These are phyloP conservation scores for Cryptococcus floricola DNA, from an alignment of 1,284 basidiomycete genomes.

Conservation along the genomic window DNA sequence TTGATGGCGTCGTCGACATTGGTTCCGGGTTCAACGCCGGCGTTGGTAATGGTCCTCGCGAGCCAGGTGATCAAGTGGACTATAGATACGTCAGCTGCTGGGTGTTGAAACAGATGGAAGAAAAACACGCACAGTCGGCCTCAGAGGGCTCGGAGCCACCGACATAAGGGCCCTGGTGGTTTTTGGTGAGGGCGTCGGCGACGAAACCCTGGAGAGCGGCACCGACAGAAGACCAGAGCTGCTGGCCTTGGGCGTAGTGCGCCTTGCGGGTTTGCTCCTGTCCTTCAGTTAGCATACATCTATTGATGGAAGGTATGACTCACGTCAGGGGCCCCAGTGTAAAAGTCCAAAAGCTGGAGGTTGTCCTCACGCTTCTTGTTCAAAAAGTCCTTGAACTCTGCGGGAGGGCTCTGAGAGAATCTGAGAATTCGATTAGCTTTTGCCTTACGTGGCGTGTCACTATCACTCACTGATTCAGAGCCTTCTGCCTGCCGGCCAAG, in stretches of 20 bases:
- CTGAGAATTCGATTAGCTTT: not conserved
- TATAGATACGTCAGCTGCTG: conserved; percentile 6
- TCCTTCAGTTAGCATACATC: not conserved
- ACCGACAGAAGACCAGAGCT: conserved; percentile 41
- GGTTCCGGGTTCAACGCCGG: conserved; percentile 33
- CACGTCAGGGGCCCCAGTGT: conserved; percentile 30
- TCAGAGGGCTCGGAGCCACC: conserved; percentile 36
- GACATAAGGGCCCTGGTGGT: conserved; percentile 29
- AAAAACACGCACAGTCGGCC: conserved; percentile 37
- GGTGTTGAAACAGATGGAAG: not conserved
- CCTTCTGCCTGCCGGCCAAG: conserved; percentile 54
- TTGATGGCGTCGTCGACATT: conserved; percentile 24
- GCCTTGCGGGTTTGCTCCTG: conserved; percentile 25
- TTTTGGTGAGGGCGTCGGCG: conserved; percentile 37
- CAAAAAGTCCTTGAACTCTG: conserved; percentile 56
- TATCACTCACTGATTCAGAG: conserved; percentile 24
- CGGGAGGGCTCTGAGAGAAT: conserved; percentile 44
- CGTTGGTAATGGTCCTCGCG: conserved; percentile 37
- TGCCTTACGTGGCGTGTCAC: not conserved
- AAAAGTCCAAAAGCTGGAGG: conserved; percentile 51
- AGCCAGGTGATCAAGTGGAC: conserved; percentile 49
- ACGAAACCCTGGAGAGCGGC: conserved; percentile 36
- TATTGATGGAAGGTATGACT: conserved; percentile 3
- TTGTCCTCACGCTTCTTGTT: conserved; percentile 55
- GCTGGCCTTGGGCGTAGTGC: conserved; percentile 28